These are phyloP conservation scores for Tetracentron sinense DNA, from an alignment of 164 flowering plant genomes.

Conservation along the genomic window DNA sequence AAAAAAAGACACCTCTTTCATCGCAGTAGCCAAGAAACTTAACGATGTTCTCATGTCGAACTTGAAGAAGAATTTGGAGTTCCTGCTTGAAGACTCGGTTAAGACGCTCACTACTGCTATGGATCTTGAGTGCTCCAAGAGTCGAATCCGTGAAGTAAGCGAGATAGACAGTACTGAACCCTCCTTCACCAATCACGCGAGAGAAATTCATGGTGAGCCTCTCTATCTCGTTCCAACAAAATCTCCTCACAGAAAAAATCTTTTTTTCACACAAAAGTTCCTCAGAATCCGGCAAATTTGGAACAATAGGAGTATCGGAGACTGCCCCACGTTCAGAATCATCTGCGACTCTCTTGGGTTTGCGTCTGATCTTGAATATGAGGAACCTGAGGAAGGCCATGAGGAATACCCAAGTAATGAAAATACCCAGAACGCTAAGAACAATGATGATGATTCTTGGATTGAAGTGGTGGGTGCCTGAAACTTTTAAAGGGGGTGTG, in stretches of 20 bases:
- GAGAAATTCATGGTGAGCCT: conserved; percentile 39
- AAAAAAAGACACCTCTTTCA: conserved; percentile 35
- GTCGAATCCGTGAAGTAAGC: conserved; percentile 33
- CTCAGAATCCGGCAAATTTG: neutral
- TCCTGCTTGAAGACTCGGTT: conserved; percentile 53
- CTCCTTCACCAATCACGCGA: conserved; percentile 59
- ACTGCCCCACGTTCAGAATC: conserved; percentile 1
- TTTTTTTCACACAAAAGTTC: neutral
- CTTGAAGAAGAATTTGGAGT: conserved; percentile 41
- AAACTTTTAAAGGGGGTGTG: conserved; percentile 4
- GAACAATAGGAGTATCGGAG: neutral
- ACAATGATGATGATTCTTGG: conserved; percentile 6
- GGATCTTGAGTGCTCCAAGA: conserved; percentile 56
- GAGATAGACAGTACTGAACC: conserved; percentile 69
- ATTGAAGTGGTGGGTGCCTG: neutral
- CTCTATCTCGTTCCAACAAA: conserved; percentile 53
- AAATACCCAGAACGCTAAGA: neutral
- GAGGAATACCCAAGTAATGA: neutral
- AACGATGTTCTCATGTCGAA: conserved; percentile 56
- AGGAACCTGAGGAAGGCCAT: conserved; percentile 26
- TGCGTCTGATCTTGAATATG: conserved; percentile 15
- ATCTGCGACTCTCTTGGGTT: conserved; percentile 16
- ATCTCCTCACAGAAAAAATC: conserved; percentile 25
- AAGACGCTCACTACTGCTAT: conserved; percentile 47
- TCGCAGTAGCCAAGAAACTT: conserved; percentile 63